Evolutionary conservation across 2,329 filamentous ascomycete species (phyloP), one percentile per base, ranked within the genome.

Genomic region (Ceratocystis cubensis): DNA sequence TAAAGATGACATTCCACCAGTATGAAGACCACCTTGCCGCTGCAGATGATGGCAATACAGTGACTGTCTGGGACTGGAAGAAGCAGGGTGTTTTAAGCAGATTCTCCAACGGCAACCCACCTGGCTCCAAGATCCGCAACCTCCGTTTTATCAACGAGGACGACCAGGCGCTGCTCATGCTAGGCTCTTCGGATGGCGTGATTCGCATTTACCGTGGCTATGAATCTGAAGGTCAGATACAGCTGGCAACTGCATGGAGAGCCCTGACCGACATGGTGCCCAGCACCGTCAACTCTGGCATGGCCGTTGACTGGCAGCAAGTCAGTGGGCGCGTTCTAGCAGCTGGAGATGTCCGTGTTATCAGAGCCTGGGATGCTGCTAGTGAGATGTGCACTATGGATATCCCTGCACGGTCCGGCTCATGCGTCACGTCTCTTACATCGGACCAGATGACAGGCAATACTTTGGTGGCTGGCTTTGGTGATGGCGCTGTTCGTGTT

Each of bases 291-390:
- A 96, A 96, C 74, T 92, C 92, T 1, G 94, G 94, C 25, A 88
- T 99, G 76, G 93, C 97, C 30, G 95, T 97, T 74, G 93, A 99
- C 75, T 99, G 94, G 94, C 93, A 97, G 75, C 94, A 99, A 77
- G 92, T 95, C n/a, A 90, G 91, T 71, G 94, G 94, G 6, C 89
- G 91, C 69, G 87, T 96, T 6, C 82, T 99, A n/a, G 94, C 97
- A 41, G 94, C 94, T 10, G 94, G 94, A 57, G 94, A 99, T 74
- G 91, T 96, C 65, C 89, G 94, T 67, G 89, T 96, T 44, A 96
- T 99, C 71, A 84, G 92, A 45, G 90, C 97, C 44, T 99, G 94
- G 94, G 94, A 95, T 73, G 93, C 93, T 17, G 91, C 90, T 6
- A 89, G 90, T 56, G 94, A 99, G 79, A 88, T 94, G 46, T 97